Conservation (phyloP, 2,329 filamentous ascomycete genomes). For the Paecilomyces sp. region DNA sequence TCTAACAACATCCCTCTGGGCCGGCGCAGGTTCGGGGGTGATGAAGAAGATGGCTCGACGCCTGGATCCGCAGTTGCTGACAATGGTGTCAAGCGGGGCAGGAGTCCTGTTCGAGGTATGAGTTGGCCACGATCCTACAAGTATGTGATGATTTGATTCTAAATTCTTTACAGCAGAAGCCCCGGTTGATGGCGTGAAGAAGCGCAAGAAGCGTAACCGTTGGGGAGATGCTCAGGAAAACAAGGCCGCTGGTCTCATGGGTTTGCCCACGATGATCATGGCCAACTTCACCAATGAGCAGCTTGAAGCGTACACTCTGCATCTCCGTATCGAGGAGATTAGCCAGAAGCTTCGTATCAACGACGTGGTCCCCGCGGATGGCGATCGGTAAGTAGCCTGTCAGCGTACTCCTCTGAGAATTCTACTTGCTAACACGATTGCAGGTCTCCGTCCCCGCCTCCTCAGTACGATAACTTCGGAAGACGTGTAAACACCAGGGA, state of each 20-base stretch:
- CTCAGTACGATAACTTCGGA: constrained; percentile 98
- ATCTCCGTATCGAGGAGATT: constrained; percentile 97
- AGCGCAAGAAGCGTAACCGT: constrained; percentile 96
- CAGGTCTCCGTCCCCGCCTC: constrained; percentile 90
- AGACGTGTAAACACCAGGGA: constrained; percentile 98
- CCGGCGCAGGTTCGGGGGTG: constrained; percentile 70
- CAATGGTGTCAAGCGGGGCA: constrained; percentile 68
- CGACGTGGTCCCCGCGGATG: constrained; percentile 95
- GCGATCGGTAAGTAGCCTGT: constrained; percentile 66
- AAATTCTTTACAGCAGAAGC: constrained; percentile 33
- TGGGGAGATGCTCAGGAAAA: constrained; percentile 98
- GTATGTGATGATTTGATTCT: constrained; percentile 10
- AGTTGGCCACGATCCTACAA: constrained; percentile 9
- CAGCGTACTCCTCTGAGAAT: constrained; percentile 10
- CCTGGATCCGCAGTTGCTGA: constrained; percentile 42
- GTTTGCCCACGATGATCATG: constrained; percentile 89
- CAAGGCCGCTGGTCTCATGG: constrained; percentile 97
- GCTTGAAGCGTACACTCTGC: constrained; percentile 91
- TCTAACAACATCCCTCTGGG: constrained; percentile 97
- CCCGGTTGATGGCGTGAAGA: constrained; percentile 67
- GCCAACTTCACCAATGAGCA: constrained; percentile 98
- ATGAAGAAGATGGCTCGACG: constrained; percentile 44
- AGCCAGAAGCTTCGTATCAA: constrained; percentile 99
- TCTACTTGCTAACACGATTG: constrained; percentile 1
- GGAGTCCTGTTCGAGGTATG: constrained; percentile 78